phyloP scores from a whole-genome alignment of 371 early-diverging fungal genomes.

The Actinomortierella wolfii region DNA sequence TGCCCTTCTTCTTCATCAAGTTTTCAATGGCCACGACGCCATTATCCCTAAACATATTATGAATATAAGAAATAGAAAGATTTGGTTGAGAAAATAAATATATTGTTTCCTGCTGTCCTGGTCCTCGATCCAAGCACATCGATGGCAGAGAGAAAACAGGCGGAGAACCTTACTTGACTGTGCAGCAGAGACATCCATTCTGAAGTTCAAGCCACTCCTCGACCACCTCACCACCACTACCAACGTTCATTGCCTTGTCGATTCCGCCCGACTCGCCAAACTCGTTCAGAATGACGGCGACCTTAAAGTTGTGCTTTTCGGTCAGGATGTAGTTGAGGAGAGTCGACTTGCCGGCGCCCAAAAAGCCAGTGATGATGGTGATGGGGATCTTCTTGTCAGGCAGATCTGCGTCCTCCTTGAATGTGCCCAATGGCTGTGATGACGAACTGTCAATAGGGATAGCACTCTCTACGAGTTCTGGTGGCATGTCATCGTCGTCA shows the following conservation, averaged over 20 bases:
- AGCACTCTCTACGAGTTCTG: conserved; percentile 23
- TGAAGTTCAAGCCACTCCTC: conserved; percentile 97
- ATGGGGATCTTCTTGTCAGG: conserved; percentile 40
- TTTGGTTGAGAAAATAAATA: too few relatives aligned
- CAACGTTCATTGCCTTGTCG: conserved; percentile 87
- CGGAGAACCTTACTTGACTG: conserved; percentile 74
- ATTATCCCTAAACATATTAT: conserved; percentile 66
- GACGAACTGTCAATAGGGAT: background rate
- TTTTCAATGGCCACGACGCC: conserved; percentile 95
- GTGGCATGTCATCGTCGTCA: conserved; percentile 22
- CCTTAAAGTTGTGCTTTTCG: conserved; percentile 89
- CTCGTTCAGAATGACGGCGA: conserved; percentile 94
- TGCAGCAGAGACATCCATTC: conserved; percentile 97
- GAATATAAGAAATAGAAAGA: background rate
- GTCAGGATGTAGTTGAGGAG: conserved; percentile 88
- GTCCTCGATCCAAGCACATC: too few relatives aligned
- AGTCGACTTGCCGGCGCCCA: conserved; percentile 96
- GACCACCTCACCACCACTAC: conserved; percentile 79
- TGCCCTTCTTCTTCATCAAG: conserved; percentile 86
- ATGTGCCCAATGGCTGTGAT: too few relatives aligned
- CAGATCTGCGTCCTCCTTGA: too few relatives aligned
- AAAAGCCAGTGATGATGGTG: conserved; percentile 62
- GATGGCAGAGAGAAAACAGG: too few relatives aligned
- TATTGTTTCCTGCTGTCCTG: too few relatives aligned
- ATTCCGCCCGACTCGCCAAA: conserved; percentile 91